Evolutionary conservation across 2,329 filamentous ascomycete species (phyloP), one percentile per base, ranked within the genome.

Genomic region (Furcasterigmium furcatum): DNA sequence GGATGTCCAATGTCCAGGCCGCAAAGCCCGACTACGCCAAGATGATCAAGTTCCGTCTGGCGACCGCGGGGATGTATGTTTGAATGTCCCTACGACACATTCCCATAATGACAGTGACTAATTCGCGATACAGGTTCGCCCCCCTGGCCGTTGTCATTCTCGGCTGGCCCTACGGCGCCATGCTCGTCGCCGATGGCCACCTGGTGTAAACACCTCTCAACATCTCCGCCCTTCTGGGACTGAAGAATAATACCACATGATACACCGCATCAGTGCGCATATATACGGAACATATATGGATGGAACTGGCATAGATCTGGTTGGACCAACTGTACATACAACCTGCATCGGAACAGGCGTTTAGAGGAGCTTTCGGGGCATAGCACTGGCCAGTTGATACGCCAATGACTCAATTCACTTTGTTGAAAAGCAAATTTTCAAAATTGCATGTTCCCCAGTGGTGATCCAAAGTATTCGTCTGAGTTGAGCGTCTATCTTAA

Each of bases 1-100:
- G 64, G 20, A 55, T 68, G 46, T 60, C 66, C 45, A 47, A 52
- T 12, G 42, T 60, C 14, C 48, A 46, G 29, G 49, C 50, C 21
- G 45, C 64, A 21, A 59, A 61, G 46, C 59, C 59, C 20, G 68
- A 71, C 60, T 73, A 66, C 58, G 59, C 58, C 47, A 61, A 59
- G 44, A 59, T 67, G 41, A 16, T 62, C 40, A 65, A 61, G 55
- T 51, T 43, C 43, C 50, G 61, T 5, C 53, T 62, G 18, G 57
- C 42, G 30, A 51, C 51, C 34, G 54, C 60, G 35, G 50, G 54
- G 8, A 49, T 72, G 68, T 72, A 66, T 52, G 67, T 9, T 36
- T 32, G 30, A 27, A 5, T 5, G 24, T 18, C 21, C n/a, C n/a
- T n/a, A 19, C 4, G 19, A 18, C 1, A 9, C 27, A 32, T 13